Conservation (phyloP, 176 grass and related monocot genomes). For the Musa troglodytarum region DNA sequence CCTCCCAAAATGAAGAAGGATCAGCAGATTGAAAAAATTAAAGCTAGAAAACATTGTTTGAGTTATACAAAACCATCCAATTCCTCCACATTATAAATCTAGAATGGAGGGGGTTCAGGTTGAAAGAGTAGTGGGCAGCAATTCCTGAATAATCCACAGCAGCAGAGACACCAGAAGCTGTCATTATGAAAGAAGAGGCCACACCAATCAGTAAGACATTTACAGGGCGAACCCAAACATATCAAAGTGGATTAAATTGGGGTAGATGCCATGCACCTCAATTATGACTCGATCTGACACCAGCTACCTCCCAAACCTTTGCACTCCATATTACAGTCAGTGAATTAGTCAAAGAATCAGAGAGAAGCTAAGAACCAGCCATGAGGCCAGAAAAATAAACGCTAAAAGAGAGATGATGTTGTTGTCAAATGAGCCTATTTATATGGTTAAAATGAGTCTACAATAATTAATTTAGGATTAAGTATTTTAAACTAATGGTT, state of each 20-base stretch:
- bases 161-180: conserved; percentile 41
- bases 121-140: conserved; percentile 37
- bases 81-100: no score
- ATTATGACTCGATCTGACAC: not conserved
- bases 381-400: not conserved
- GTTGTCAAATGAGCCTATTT: not conserved
- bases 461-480: not conserved
- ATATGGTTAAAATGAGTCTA: not conserved
- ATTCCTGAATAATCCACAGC: conserved; percentile 26
- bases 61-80: no score
- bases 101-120: conserved; percentile 6
- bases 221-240: not conserved
- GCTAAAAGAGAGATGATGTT: not conserved
- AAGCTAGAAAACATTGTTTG: no score
- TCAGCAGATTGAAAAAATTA: no score
- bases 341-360: not conserved
- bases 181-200: not conserved
- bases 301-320: not conserved
- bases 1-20: not conserved
- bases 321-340: not conserved
- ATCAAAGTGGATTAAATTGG: not conserved
- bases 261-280: not conserved
- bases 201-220: not conserved
- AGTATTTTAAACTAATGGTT: no score
- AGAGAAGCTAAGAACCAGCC: not conserved